A percentile compares a stretch with the other conserved stretches of the same genome.
Conservation (phyloP, 768 basidiomycete species). For the Boletus coccyginus region DNA sequence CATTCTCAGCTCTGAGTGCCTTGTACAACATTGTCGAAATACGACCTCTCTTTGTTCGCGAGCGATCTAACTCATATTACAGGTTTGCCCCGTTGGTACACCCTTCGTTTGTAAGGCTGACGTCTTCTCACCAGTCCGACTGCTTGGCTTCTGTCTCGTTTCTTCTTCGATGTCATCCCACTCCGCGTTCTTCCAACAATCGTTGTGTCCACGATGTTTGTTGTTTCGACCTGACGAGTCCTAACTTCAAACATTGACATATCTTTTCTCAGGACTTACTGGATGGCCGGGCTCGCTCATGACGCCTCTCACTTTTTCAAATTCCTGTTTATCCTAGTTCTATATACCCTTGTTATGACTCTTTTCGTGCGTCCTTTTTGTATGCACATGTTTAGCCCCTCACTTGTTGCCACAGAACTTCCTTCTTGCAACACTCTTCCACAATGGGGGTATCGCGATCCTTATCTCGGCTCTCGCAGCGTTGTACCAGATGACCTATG, state of each 20-base stretch:
- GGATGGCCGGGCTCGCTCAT: slow-evolving; percentile 89
- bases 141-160: slow-evolving; percentile 85
- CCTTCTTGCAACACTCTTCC: slow-evolving; percentile 78
- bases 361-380: slow-evolving; percentile 55
- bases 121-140: slow-evolving; percentile 55
- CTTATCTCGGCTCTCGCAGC: slow-evolving; percentile 76
- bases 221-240: background rate
- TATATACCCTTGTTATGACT: slow-evolving; percentile 84
- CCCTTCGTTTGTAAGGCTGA: background rate
- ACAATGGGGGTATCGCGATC: slow-evolving; percentile 88
- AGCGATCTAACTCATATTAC: slow-evolving; percentile 83
- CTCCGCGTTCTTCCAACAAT: slow-evolving; percentile 88
- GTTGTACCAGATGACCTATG: slow-evolving; percentile 82
- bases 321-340: slow-evolving; percentile 83
- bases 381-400: background rate
- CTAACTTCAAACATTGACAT: slow-evolving; percentile 3
- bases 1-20: slow-evolving; percentile 89
- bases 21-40: slow-evolving; percentile 84
- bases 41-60: slow-evolving; percentile 84
- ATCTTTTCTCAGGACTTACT: slow-evolving; percentile 61
- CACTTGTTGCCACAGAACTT: slow-evolving; percentile 63
- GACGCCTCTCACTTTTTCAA: slow-evolving; percentile 90
- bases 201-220: slow-evolving; percentile 79
- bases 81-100: slow-evolving; percentile 44
- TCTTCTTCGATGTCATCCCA: slow-evolving; percentile 88